Percentiles rank a stretch among this genome's conserved stretches.
Evolutionary conservation across 2,329 filamentous ascomycete genomes (phyloP).

Genomic region (Colletotrichum higginsianum): DNA sequence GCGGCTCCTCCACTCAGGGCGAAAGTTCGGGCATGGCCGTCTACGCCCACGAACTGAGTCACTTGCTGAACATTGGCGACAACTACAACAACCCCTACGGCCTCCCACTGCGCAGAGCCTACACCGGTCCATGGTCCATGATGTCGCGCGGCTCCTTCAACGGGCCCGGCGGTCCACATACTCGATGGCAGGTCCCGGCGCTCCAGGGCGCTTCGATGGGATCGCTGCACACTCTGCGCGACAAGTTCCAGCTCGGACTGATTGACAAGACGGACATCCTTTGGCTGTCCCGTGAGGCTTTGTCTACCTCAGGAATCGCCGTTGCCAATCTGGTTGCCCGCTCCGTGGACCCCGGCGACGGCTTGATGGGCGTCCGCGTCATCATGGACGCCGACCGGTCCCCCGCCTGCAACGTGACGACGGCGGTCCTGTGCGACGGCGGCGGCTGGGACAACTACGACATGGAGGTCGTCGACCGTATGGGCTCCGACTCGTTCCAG

Average conservation of each 20-base stretch:
- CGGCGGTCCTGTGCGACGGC: conserved; percentile 65
- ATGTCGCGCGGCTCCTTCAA: conserved; percentile 67
- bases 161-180: conserved; percentile 67
- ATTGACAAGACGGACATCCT: conserved; percentile 60
- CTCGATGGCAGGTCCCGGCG: conserved; percentile 66
- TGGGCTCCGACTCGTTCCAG: conserved; percentile 68
- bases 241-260: conserved; percentile 67
- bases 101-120: conserved; percentile 60
- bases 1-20: conserved; percentile 66
- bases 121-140: conserved; percentile 69
- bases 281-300: conserved; percentile 59
- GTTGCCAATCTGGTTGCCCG: conserved; percentile 64
- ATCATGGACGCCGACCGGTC: conserved; percentile 61
- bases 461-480: conserved; percentile 67
- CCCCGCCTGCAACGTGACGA: conserved; percentile 57
- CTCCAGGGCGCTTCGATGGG: conserved; percentile 64
- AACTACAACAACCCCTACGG: conserved; percentile 71
- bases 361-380: conserved; percentile 63
- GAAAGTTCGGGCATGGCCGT: conserved; percentile 68
- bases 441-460: conserved; percentile 66
- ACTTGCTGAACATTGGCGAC: conserved; percentile 66
- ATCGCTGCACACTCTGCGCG: conserved; percentile 66
- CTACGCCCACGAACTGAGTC: conserved; percentile 68
- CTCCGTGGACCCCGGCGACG: conserved; percentile 56
- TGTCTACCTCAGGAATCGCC: conserved; percentile 58